These are phyloP conservation scores for Seiridium cupressi DNA, from an alignment of 2,329 filamentous ascomycete species.

Conservation along the genomic window DNA sequence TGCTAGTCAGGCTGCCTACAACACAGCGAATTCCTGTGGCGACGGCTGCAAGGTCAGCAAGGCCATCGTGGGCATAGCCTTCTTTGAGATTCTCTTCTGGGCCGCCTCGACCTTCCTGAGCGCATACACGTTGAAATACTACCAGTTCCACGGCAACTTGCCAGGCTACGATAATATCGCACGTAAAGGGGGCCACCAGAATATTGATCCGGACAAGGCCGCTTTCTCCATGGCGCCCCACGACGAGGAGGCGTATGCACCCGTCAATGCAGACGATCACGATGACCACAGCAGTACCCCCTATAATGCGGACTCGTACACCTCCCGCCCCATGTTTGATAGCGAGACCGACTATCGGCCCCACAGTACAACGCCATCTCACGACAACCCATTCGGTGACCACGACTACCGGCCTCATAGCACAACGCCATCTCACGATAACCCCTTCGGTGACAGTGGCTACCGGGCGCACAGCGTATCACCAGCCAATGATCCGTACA, in stretches of 20 bases:
- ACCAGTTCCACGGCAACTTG: conserved; percentile 58
- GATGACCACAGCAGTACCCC: conserved; percentile 32
- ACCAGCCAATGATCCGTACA: conserved; percentile 25
- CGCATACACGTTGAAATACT: conserved; percentile 60
- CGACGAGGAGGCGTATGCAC: conserved; percentile 64
- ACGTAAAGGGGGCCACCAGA: conserved; percentile 31
- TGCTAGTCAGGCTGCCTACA: conserved; percentile 63
- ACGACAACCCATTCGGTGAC: conserved; percentile 35
- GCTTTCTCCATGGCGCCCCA: conserved; percentile 68
- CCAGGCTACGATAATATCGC: conserved; percentile 57
- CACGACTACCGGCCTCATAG: conserved; percentile 44
- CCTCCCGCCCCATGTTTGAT: conserved; percentile 42
- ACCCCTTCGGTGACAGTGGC: conserved; percentile 40
- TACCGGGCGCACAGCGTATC: conserved; percentile 38
- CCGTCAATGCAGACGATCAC: conserved; percentile 56
- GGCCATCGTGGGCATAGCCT: conserved; percentile 59
- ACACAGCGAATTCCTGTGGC: conserved; percentile 54
- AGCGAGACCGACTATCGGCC: conserved; percentile 47
- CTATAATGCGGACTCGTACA: conserved; percentile 30
- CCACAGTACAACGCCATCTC: conserved; percentile 28
- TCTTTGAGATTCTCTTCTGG: conserved; percentile 61
- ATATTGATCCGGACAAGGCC: conserved; percentile 68
- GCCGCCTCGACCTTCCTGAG: conserved; percentile 52
- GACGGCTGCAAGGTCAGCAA: conserved; percentile 60
- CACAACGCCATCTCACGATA: conserved; percentile 25